Evolutionary conservation across 129 eudicot genomes (phyloP), one percentile per base, ranked within the genome.

Genomic region (Solidago caesia): DNA sequence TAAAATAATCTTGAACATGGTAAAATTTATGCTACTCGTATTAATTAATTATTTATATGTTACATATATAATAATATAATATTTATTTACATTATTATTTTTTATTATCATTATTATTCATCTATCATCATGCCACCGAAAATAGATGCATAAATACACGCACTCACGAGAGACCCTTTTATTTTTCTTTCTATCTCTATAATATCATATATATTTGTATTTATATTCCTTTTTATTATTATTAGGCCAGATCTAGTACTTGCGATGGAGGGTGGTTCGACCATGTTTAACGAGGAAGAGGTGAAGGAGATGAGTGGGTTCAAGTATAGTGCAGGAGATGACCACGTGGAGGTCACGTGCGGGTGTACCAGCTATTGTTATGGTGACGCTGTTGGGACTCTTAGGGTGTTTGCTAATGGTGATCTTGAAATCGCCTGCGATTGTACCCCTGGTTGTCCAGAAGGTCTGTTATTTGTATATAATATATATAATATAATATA

Each of bases 301-400:
- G 82, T 81, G 71, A 80, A 81, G 47, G 96, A 87, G 76, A 87
- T 89, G 52, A 63, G 81, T 62, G 96, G 89, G 59, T 64, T 89
- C 45, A 83, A 80, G 69, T 64, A 64, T 16, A 53, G 77, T 53
- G 83, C 53, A 12, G 53, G 68, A 25, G 86, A 77, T 44, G 92
- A 80, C 81, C 87, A 81, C 83, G 90, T 89, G 73, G 89, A 83
- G 67, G 90, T 89, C 85, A 89, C 84, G 85, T 87, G 96, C 73
- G 96, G 92, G 26, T 89, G 96, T 66, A 89, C 96, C 11, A 89
- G 96, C 80, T 82, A 81, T 62, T 82, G 89, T 7, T 89, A 87
- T 56, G 96, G 92, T 12, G 96, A 89, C 51, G 90, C 90, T 64
- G 92, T 89, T 55, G 96, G 87, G 1, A 87, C 79, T 13, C 96